Conservation (phyloP, 148 eudicot genomes). For the Chenopodium berlandieri region DNA sequence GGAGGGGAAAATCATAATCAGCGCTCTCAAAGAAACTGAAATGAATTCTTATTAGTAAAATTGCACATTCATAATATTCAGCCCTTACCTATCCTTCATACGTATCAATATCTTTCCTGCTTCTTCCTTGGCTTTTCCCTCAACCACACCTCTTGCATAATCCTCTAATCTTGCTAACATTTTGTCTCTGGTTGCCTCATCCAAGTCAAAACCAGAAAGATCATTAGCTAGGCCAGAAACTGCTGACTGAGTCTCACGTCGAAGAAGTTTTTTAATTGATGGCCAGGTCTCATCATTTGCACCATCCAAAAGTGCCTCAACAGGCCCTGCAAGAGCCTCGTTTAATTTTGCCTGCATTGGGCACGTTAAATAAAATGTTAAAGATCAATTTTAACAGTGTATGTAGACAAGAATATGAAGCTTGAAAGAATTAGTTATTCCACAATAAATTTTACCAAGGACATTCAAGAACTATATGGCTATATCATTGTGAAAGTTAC, state of each 20-base stretch:
- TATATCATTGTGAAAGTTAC: neutral
- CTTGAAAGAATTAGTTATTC: neutral
- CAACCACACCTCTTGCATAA: conserved; percentile 79
- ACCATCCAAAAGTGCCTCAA: conserved; percentile 92
- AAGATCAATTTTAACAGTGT: neutral
- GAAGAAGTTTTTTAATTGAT: conserved; percentile 78
- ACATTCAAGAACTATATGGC: neutral
- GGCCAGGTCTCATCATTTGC: conserved; percentile 94
- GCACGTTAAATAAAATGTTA: conserved; percentile 5
- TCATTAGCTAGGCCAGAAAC: conserved; percentile 67
- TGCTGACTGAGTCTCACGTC: conserved; percentile 73
- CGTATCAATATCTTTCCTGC: conserved; percentile 82
- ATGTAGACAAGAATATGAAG: neutral
- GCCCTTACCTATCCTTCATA: conserved; percentile 83
- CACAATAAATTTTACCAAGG: neutral
- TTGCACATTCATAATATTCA: conserved; percentile 1
- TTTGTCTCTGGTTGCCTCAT: conserved; percentile 55
- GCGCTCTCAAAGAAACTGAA: conserved; percentile 13
- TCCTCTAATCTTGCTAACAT: conserved; percentile 63
- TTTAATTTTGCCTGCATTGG: conserved; percentile 63
- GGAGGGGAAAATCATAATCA: neutral
- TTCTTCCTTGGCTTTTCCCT: conserved; percentile 85
- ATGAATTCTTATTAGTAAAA: too few relatives aligned
- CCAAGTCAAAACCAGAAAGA: conserved; percentile 81
- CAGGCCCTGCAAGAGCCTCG: conserved; percentile 79